A percentile compares a stretch with the other conserved stretches of the same genome.
Conservation (phyloP, 371 early-diverging fungal species). For the Mortierella polycephala region DNA sequence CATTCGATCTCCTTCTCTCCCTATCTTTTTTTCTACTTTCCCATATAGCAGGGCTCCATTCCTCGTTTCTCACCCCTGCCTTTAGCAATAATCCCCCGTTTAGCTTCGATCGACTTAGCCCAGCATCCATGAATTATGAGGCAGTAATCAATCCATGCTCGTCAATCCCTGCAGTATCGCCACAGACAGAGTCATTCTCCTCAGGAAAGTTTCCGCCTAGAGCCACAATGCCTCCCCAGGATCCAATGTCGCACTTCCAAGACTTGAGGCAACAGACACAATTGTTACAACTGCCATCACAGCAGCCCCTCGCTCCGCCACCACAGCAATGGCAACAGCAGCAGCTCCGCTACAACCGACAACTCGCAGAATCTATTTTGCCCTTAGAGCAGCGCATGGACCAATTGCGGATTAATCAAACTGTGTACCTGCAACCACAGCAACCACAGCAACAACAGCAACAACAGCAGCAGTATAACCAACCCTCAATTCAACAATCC, state of each 20-base stretch:
- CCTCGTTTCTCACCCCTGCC: too few species aligned
- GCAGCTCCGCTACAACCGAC: too few species aligned
- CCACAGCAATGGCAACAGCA: too few species aligned
- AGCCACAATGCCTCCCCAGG: background rate
- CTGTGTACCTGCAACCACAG: background rate
- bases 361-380: background rate
- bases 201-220: background rate
- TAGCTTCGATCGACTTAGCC: too few species aligned
- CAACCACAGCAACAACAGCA: background rate
- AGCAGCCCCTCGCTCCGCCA: background rate
- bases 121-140: too few species aligned
- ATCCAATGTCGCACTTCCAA: background rate
- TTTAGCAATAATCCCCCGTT: too few species aligned
- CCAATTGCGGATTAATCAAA: background rate
- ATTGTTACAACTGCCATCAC: background rate
- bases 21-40: too few species aligned
- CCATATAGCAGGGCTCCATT: too few species aligned
- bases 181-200: background rate
- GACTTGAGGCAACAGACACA: background rate
- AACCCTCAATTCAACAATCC: too few species aligned
- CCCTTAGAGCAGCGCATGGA: background rate
- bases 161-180: background rate
- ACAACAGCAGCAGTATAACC: too few species aligned
- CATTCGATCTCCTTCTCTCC: too few species aligned
- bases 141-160: background rate